Evolutionary conservation across 2,329 filamentous ascomycete species (phyloP).

Genomic region (Clarireedia sp.): DNA sequence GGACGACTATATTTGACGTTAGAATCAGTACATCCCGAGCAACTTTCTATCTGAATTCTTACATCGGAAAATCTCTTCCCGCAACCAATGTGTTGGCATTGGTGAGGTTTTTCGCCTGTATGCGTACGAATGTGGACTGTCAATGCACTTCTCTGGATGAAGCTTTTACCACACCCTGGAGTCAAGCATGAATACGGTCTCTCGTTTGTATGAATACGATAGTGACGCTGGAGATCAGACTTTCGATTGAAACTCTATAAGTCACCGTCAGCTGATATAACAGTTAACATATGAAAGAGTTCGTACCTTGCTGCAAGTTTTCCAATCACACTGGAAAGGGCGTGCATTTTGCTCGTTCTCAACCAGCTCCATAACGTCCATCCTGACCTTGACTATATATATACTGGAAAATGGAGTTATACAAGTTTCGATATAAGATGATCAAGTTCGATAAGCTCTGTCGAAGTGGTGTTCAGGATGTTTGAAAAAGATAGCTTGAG

Average conservation of each 20-base stretch:
- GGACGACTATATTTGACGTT: constrained; percentile 25
- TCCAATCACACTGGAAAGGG: constrained; percentile 58
- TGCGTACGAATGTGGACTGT: constrained; percentile 65
- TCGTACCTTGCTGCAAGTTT: constrained; percentile 52
- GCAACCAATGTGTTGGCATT: constrained; percentile 57
- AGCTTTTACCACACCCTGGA: constrained; percentile 58
- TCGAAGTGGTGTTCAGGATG: not conserved
- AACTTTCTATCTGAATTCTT: not conserved
- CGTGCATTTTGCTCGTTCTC: constrained; percentile 55
- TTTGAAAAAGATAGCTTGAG: not conserved
- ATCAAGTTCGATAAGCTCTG: not conserved
- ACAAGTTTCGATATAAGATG: not conserved
- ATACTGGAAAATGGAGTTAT: not conserved
- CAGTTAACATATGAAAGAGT: not conserved
- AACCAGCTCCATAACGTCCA: constrained; percentile 59
- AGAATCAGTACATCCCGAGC: not conserved
- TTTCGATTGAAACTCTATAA: constrained; percentile 63
- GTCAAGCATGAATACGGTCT: constrained; percentile 56
- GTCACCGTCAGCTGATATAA: constrained; percentile 7
- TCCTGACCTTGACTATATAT: constrained; percentile 22
- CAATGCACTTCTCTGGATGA: constrained; percentile 62
- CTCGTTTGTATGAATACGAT: constrained; percentile 65
- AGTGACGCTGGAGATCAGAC: constrained; percentile 62
- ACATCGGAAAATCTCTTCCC: constrained; percentile 63
- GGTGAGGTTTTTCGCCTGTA: constrained; percentile 64